Base-by-base conservation (phyloP, 169 alveolate species). In the Plasmodium knowlesi region DNA sequence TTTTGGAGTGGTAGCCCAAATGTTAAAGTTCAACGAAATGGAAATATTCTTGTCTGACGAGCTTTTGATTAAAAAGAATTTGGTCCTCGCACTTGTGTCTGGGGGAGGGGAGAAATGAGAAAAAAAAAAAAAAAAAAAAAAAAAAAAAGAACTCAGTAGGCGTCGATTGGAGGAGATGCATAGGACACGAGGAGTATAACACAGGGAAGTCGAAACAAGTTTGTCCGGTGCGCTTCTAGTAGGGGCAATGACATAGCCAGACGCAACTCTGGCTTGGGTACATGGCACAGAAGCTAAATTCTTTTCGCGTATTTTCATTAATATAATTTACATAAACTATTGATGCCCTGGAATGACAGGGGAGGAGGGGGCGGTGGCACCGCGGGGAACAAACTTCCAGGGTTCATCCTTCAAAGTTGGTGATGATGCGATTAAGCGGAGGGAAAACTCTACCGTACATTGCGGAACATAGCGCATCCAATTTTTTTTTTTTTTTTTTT, bases 1-100 rank as follows among this genome's bases (percentile, higher is more conserved):
- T 34, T 92, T 93, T 53, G 97, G 94, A 30, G 96, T 92, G 30
- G 98, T 95, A 16, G 97, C 97, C 98, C 98, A 96, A 54, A 89
- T 84, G 78, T 93, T 92, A 79, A 67, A 94, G 53, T 88, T 92
- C 37, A 94, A 74, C 50, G 97, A 95, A 46, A 90, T 82, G 4
- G 89, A 28, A 16, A 95, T 92, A 57, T 93, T 84, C 25, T 92
- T 93, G 30, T 93, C 96, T 46, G 96, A 91, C 34, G 89, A 85
- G 80, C 97, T 92, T 90, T 96, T 96, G 39, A 96, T 92, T 14
- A 96, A 82, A 82, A 73, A 96, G 73, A 92, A 96, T n/a, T 73
- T 84, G 43, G 90, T 93, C 71, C 82, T 88, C 43, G 94, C 30
- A 32, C 72, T 78, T 8, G 72, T 79, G 80, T 88, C 94, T 88